These are phyloP conservation scores for Phytophthora sojae DNA, from an alignment of 352 stramenopile species.

Conservation along the genomic window DNA sequence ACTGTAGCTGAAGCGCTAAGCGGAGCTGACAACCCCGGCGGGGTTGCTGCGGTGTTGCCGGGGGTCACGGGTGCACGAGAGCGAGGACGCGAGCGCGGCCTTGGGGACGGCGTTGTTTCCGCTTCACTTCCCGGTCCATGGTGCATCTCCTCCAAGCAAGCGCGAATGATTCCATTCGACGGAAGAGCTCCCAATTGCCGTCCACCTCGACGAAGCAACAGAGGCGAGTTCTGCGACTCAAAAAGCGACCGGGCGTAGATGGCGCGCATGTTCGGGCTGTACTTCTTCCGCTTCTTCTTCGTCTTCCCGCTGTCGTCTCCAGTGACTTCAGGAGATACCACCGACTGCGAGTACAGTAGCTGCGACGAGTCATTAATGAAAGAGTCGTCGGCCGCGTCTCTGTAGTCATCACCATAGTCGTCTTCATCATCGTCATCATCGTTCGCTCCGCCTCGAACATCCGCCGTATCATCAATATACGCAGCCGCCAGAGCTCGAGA, in stretches of 20 bases:
- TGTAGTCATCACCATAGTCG: slow-evolving; percentile 65
- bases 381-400: slow-evolving; percentile 61
- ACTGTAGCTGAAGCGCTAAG: slow-evolving; percentile 18
- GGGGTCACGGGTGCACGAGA: slow-evolving; percentile 3
- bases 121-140: slow-evolving; percentile 10
- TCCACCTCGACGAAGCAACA: slow-evolving; percentile 43
- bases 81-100: slow-evolving; percentile 16
- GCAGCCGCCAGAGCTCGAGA: slow-evolving; percentile 44
- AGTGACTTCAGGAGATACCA: slow-evolving; percentile 34
- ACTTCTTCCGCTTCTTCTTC: slow-evolving; percentile 43
- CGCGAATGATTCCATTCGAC: slow-evolving; percentile 64
- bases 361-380: slow-evolving; percentile 90
- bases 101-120: slow-evolving; percentile 16
- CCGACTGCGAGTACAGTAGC: slow-evolving; percentile 74
- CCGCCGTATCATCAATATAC: slow-evolving; percentile 77
- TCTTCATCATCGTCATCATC: slow-evolving; percentile 72
- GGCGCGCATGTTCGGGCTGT: slow-evolving; percentile 68
- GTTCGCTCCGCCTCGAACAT: slow-evolving; percentile 59
- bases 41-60: slow-evolving; percentile 1
- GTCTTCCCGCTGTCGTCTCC: slow-evolving; percentile 14
- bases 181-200: slow-evolving; percentile 52
- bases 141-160: slow-evolving; percentile 65
- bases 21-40: slow-evolving; percentile 8
- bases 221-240: slow-evolving; percentile 59
- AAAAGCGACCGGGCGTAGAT: slow-evolving; percentile 79